A percentile compares a stretch with the other conserved stretches of the same genome.
These are phyloP conservation scores for Kluyveromyces marxianus DNA, from an alignment of 1,139 yeast genomes.

Conservation along the genomic window DNA sequence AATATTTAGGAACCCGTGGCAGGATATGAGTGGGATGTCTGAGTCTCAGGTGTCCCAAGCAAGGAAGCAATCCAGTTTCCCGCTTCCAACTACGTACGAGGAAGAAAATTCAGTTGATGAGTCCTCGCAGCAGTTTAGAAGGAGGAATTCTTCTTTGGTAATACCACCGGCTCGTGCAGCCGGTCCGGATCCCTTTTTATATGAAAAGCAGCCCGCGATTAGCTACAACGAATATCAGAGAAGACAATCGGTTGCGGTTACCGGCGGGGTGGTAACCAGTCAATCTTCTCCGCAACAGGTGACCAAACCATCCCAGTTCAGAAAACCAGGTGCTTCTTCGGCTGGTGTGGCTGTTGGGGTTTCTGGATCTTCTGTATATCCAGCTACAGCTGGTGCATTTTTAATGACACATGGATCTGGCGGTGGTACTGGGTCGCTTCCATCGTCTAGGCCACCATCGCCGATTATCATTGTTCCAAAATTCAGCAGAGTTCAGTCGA, in stretches of 20 bases:
- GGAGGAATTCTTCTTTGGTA: slow-evolving; percentile 28
- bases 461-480: slow-evolving; percentile 20
- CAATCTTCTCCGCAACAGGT: slow-evolving; percentile 5
- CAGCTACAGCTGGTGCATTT: slow-evolving; percentile 19
- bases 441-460: slow-evolving; percentile 8
- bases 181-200: slow-evolving; percentile 36
- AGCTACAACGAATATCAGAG: slow-evolving; percentile 32
- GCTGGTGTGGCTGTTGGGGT: neutral
- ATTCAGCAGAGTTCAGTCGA: slow-evolving; percentile 18
- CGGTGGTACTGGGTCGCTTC: slow-evolving; percentile 18
- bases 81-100: slow-evolving; percentile 14
- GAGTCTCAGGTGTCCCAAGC: slow-evolving; percentile 5
- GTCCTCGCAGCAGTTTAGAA: slow-evolving; percentile 11
- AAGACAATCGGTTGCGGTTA: slow-evolving; percentile 32
- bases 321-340: slow-evolving; percentile 1
- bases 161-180: slow-evolving; percentile 43
- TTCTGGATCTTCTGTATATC: slow-evolving; percentile 14
- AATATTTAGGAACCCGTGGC: slow-evolving; percentile 17
- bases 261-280: slow-evolving; percentile 7
- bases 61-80: slow-evolving; percentile 12
- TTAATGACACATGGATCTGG: slow-evolving; percentile 15
- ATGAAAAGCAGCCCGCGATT: slow-evolving; percentile 28
- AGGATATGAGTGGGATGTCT: slow-evolving; percentile 13
- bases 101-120: slow-evolving; percentile 5
- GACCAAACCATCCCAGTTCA: slow-evolving; percentile 3